Conservation (phyloP, 768 basidiomycete species). For the Pleurotus citrinopileatus region DNA sequence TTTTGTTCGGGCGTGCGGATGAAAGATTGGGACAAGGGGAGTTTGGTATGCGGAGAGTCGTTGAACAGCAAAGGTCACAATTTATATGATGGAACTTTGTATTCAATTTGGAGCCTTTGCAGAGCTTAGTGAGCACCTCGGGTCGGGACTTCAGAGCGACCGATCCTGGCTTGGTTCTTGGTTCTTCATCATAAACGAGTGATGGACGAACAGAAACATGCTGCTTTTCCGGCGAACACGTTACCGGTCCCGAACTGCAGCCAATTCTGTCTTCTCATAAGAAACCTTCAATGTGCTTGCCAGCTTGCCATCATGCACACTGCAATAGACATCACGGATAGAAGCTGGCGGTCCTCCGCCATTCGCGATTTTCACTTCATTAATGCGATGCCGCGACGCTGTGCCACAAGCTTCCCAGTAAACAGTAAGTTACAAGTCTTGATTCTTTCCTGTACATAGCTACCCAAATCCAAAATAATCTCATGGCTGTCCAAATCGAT, state of each 20-base stretch:
- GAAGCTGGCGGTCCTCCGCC: too few species aligned
- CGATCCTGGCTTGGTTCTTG: not conserved
- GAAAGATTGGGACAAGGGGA: not conserved
- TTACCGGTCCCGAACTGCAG: constrained; percentile 1
- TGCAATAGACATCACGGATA: not conserved
- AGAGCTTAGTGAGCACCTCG: not conserved
- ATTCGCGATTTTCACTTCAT: too few species aligned
- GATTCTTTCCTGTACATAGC: too few species aligned
- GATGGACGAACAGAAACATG: too few species aligned
- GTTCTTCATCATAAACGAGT: not conserved
- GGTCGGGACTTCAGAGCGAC: not conserved
- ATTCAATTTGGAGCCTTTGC: not conserved
- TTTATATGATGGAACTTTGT: not conserved
- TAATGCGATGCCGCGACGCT: too few species aligned
- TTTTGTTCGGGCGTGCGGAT: not conserved
- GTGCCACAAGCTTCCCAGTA: too few species aligned
- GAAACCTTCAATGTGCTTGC: too few species aligned
- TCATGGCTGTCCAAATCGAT: too few species aligned
- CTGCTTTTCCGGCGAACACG: not conserved
- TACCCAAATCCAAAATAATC: too few species aligned
- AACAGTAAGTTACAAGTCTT: too few species aligned
- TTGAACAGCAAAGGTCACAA: not conserved
- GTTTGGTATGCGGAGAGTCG: not conserved
- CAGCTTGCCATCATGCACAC: too few species aligned
- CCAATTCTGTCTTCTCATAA: not conserved